Evolutionary conservation across 352 stramenopile species (phyloP), one percentile per base, ranked within the genome.

Genomic region (Pythium dissimile): DNA sequence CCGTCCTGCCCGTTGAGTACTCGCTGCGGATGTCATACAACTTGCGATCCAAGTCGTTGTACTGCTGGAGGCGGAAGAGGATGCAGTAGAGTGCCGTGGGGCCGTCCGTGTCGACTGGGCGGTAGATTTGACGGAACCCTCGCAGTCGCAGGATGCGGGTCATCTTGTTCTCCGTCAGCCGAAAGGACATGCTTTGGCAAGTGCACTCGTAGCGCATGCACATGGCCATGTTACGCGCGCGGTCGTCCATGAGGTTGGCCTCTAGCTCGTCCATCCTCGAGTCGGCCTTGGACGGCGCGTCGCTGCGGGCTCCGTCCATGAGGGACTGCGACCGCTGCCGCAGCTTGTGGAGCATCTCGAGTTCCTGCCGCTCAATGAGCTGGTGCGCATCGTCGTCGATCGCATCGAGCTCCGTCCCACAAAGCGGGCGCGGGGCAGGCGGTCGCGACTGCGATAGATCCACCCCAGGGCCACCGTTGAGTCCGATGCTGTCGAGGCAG

Each of bases 171-270:
- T 83, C 67, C 15, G 68, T 82, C 24, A 80, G 59, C 9, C 56
- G 63, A 59, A 94, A 77, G 10, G 81, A 75, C 50, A 72, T 81
- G 35, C 80, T 73, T n/a, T 84, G 77, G 59, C 84, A 94, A n/a
- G 74, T 57, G 54, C 84, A 94, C 44, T 80, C 75, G 61, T 66
- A 86, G 72, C 52, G 77, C 71, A 38, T 69, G 65, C 84, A 94
- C 67, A 90, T 81, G 53, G 59, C 60, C 45, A 94, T 70, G 53
- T 89, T 85, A 13, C 84, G 65, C 6, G 67, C 65, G 41, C 72
- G 73, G 55, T 94, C 84, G 54, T 94, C 84, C 42, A 88, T 59
- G 24, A 90, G 34, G 26, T 94, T 87, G 21, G 72, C 69, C 56
- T 89, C 73, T 2, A 94, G 62, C 43, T 83, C 75, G 50, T 94